phyloP scores from a whole-genome alignment of 768 basidiomycete species.

The Termitomyces sp. region DNA sequence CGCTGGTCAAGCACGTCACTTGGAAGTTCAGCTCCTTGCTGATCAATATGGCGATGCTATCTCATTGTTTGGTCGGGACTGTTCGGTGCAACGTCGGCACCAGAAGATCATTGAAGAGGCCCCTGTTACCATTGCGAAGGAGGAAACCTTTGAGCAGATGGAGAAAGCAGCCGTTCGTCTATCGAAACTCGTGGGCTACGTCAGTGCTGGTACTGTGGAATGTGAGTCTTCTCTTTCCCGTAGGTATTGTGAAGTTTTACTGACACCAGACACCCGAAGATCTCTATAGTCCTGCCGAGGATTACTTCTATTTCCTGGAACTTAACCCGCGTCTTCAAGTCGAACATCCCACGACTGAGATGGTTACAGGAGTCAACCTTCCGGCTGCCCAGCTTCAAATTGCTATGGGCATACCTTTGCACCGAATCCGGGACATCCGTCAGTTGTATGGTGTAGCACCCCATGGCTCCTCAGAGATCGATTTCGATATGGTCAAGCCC shows the following conservation, averaged over 20 bases:
- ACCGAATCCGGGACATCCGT: slow-evolving; percentile 94
- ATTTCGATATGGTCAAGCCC: slow-evolving; percentile 93
- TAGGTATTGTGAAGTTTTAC: slow-evolving; percentile 3
- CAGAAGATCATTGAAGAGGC: slow-evolving; percentile 99
- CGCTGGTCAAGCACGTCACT: slow-evolving; percentile 93
- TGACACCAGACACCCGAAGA: slow-evolving; percentile 41
- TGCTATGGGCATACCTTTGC: slow-evolving; percentile 96
- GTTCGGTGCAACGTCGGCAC: slow-evolving; percentile 98
- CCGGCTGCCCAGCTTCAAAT: slow-evolving; percentile 96
- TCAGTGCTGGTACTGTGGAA: slow-evolving; percentile 98
- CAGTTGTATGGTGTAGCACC: slow-evolving; percentile 94
- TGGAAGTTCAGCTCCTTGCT: slow-evolving; percentile 97
- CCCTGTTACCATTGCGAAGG: slow-evolving; percentile 94
- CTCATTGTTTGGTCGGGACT: slow-evolving; percentile 97
- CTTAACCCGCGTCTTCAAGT: slow-evolving; percentile 99
- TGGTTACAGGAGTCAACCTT: slow-evolving; percentile 98
- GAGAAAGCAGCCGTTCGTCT: slow-evolving; percentile 98
- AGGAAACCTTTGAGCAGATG: slow-evolving; percentile 94
- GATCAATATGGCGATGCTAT: slow-evolving; percentile 99
- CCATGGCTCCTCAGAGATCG: slow-evolving; percentile 85
- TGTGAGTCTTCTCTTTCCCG: slow-evolving; percentile 46
- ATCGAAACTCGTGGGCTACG: slow-evolving; percentile 98
- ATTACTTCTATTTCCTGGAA: slow-evolving; percentile 96
- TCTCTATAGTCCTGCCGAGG: slow-evolving; percentile 91
- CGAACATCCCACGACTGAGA: slow-evolving; percentile 99